These are phyloP conservation scores for Megacollybia platyphylla DNA, from an alignment of 1,284 basidiomycete species.

Conservation along the genomic window DNA sequence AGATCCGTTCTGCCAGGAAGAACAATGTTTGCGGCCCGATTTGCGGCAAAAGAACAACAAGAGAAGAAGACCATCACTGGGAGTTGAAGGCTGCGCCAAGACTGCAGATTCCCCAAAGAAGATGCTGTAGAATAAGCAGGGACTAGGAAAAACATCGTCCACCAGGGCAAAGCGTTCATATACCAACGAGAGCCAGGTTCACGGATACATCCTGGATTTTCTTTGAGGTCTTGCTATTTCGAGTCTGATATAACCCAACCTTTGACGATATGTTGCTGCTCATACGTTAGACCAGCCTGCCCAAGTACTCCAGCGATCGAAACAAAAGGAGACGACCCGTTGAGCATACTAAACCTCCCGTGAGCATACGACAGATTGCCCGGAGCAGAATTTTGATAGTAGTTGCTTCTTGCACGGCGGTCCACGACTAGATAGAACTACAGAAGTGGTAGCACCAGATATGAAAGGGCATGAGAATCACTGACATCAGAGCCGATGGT, in stretches of 20 bases:
- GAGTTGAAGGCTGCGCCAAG: conserved; percentile 54
- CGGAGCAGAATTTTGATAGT: conserved; percentile 28
- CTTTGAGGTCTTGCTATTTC: not conserved
- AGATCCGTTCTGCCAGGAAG: conserved; percentile 41
- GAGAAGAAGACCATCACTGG: conserved; percentile 72
- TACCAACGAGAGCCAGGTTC: conserved; percentile 67
- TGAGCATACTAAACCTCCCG: conserved; percentile 50
- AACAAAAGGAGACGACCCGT: conserved; percentile 32
- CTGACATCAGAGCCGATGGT: conserved; percentile 66
- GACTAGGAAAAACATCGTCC: conserved; percentile 66
- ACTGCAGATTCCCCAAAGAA: conserved; percentile 71
- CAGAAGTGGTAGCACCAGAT: too few relatives aligned
- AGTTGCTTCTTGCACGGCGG: conserved; percentile 40
- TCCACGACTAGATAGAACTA: conserved; percentile 64
- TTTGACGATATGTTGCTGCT: conserved; percentile 34
- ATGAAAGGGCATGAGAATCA: too few relatives aligned
- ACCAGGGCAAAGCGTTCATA: conserved; percentile 63
- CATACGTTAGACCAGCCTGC: conserved; percentile 29
- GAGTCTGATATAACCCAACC: conserved; percentile 19
- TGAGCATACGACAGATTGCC: conserved; percentile 35
- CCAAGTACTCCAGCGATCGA: conserved; percentile 49
- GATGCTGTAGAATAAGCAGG: conserved; percentile 70
- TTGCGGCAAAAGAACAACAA: conserved; percentile 64
- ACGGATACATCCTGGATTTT: conserved; percentile 51
- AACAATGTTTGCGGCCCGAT: conserved; percentile 38